These are phyloP conservation scores for Blastocystis hominis DNA, from an alignment of 352 stramenopile species.

Conservation along the genomic window DNA sequence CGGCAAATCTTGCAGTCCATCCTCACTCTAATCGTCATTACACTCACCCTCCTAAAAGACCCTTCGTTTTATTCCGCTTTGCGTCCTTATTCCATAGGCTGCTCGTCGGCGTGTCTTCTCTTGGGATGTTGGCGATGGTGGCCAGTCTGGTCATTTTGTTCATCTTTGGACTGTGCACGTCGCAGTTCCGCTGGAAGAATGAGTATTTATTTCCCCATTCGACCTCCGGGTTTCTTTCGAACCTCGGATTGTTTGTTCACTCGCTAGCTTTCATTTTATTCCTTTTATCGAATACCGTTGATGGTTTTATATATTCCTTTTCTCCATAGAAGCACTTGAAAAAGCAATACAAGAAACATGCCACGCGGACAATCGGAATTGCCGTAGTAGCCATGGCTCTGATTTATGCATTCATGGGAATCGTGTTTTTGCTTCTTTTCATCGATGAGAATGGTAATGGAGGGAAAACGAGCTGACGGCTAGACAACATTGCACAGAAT, in stretches of 20 bases:
- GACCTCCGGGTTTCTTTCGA: background rate
- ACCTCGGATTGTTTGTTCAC: background rate
- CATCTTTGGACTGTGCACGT: background rate
- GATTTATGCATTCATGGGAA: slow-evolving; percentile 11
- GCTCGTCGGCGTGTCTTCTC: background rate
- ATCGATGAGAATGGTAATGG: background rate
- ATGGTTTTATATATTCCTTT: background rate
- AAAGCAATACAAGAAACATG: background rate
- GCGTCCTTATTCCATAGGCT: background rate
- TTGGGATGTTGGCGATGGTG: background rate
- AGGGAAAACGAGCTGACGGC: background rate
- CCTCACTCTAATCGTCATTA: background rate
- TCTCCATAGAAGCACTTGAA: background rate
- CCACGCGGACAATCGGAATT: background rate
- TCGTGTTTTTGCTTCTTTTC: slow-evolving; percentile 4
- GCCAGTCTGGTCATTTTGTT: background rate
- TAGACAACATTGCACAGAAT: background rate
- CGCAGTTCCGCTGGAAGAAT: background rate
- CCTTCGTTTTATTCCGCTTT: background rate
- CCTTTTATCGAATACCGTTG: background rate
- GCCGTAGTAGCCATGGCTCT: background rate
- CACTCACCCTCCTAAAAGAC: background rate
- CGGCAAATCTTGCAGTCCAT: background rate
- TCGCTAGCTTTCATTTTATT: slow-evolving; percentile 11
- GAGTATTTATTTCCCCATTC: background rate